Evolutionary conservation across 805 yeast species (phyloP).

Genomic region (Candida insectalens): DNA sequence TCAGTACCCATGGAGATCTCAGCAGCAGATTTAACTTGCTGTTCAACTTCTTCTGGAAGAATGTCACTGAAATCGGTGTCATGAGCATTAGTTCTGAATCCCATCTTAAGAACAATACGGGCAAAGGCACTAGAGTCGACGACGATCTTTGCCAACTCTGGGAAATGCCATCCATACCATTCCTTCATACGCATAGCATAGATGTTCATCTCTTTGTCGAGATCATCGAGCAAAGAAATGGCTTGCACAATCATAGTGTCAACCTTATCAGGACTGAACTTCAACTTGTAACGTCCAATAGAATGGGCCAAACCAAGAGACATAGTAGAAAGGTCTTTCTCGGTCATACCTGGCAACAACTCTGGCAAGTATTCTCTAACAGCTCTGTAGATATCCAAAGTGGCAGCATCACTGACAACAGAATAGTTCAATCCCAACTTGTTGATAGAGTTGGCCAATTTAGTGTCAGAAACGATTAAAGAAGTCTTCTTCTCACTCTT

Average conservation of each 20-base stretch:
- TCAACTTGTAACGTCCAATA: constrained; percentile 95
- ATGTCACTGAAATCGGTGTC: constrained; percentile 85
- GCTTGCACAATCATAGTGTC: constrained; percentile 99
- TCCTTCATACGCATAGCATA: constrained; percentile 99
- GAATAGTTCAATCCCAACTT: constrained; percentile 81
- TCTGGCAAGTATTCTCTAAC: constrained; percentile 91
- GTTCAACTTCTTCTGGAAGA: constrained; percentile 88
- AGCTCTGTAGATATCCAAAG: constrained; percentile 91
- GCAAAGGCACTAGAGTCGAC: constrained; percentile 95
- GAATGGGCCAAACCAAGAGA: constrained; percentile 98
- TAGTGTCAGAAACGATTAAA: constrained; percentile 88
- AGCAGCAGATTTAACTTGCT: constrained; percentile 89
- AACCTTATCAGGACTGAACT: constrained; percentile 96
- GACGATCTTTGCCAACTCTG: constrained; percentile 95
- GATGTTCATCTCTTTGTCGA: constrained; percentile 95
- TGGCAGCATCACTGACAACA: constrained; percentile 90
- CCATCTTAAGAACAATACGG: constrained; percentile 88
- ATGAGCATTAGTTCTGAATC: constrained; percentile 82
- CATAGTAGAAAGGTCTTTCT: constrained; percentile 82
- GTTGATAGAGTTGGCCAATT: constrained; percentile 93
- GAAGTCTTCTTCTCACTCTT: constrained; percentile 78
- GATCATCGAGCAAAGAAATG: constrained; percentile 89
- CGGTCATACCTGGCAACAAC: constrained; percentile 86
- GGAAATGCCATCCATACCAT: constrained; percentile 99
- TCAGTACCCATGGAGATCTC: constrained; percentile 99